These are phyloP conservation scores for Straminergon stramineum DNA, from an alignment of 225 moss, liverwort and hornwort species.

Conservation along the genomic window DNA sequence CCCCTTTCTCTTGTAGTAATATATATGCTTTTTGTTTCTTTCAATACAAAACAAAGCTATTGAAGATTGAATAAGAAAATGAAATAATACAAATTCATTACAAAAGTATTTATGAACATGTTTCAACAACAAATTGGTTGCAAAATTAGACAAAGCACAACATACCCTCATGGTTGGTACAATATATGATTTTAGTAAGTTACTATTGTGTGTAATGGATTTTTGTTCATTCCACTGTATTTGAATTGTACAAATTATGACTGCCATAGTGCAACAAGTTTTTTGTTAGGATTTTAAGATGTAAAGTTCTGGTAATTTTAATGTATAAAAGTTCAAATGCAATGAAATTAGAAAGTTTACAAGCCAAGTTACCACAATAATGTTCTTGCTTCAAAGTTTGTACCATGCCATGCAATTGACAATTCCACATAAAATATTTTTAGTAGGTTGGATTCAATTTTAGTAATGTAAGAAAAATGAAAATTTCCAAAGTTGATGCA, in stretches of 20 bases:
- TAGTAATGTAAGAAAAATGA: background rate
- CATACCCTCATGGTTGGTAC: background rate
- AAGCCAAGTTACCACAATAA: background rate
- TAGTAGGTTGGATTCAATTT: background rate
- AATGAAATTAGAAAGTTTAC: background rate
- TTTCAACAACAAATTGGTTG: background rate
- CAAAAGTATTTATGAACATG: background rate
- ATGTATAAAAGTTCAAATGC: background rate
- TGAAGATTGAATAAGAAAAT: background rate
- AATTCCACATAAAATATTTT: background rate
- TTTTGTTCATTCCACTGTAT: background rate
- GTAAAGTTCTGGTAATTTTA: accelerated
- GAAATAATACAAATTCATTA: background rate
- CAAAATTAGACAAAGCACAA: background rate
- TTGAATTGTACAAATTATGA: background rate
- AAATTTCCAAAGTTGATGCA: background rate
- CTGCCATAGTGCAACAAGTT: background rate
- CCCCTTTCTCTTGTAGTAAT: too few relatives aligned
- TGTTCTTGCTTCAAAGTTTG: background rate
- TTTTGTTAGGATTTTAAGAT: background rate
- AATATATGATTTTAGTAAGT: background rate
- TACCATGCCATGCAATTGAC: background rate
- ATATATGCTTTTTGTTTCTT: background rate
- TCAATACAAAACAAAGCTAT: background rate
- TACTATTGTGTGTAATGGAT: background rate